Base-by-base conservation (phyloP, 75 land plant genomes). In the Cupressus sempervirens region DNA sequence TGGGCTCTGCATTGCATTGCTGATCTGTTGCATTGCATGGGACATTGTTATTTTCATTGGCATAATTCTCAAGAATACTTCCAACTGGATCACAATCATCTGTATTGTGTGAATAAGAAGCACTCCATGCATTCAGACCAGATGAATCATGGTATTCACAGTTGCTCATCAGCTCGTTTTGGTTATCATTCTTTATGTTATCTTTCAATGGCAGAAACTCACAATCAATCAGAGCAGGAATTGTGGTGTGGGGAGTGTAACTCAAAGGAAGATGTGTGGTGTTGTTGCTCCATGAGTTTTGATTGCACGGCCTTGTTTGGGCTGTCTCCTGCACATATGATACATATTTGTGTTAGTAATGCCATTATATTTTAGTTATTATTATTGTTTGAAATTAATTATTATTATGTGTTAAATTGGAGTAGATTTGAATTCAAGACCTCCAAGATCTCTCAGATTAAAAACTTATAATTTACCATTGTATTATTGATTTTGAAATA, bases 61-160 rank as follows among this genome's bases (percentile, higher is more conserved):
- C 46, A 41, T 77, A 77, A 41, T 10, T 41, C 10, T 38, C n/a
- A 3, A 79, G 81, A n/a, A 79, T 79, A 79, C 50, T 79, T 9
- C 81, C 81, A 38, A 79, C 46, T n/a, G 45, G 81, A 23, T 79
- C 50, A 38, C 29, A n/a, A 12, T n/a, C 12, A 23, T 79, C 45
- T 79, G 45, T 45, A 3, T 41, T 45, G 1, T 79, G 50, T 79
- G 81, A 79, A 43, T 79, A 79, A 23, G 81, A 79, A 45, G 81
- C 12, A 46, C 81, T 43, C 81, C 81, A 79, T 79, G 81, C 81
- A 20, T 12, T 79, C 45, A 79, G n/a, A 30, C 45, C 81, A 79
- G 81, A 79, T 12, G 81, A 79, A 6, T 41, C 81, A 8, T 70
- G 74, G 74, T 30, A 70, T 0, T 41, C 46, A n/a, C 43, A 79